Base-by-base conservation (phyloP, 2,329 filamentous ascomycete genomes). In the Microcera coccophila region DNA sequence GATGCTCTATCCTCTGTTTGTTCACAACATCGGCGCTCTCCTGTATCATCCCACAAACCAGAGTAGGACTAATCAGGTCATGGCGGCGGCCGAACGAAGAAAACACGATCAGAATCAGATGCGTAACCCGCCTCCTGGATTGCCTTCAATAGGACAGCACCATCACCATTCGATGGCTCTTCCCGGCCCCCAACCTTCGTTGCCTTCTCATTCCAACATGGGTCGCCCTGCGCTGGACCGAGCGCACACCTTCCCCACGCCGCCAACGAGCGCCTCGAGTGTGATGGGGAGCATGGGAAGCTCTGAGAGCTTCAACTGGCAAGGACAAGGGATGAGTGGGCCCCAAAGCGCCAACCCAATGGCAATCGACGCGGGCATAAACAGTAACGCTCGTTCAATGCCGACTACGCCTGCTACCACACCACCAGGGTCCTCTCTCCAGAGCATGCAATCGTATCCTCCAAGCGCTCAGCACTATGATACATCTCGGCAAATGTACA, bases 1-100 rank as follows among this genome's bases (percentile, higher is more conserved):
- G 68, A 73, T 90, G 36, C 72, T 97, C 41, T 98, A 97, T 66
- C 93, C 93, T 39, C 75, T 98, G 37, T 98, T 98, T 64, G 93
- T 97, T 29, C 90, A 97, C 68, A 95, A 97, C 68, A 97, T 97
- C 62, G 89, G 89, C 47, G 86, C 89, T 44, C 75, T 97, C 52
- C 78, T 97, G 38, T 97, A 96, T 66, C 91, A 97, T 64, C 91
- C 93, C 1, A 85, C 87, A 31, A 96, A 96, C 63, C 85, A 90
- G 62, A 86, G 72, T 52, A 77, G 88, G 54, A 88, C 85, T 36
- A 90, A 84, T 66, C 83, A 88, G 62, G 88, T 94, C 41, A 91
- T 95, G 81, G 86, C 89, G 53, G 89, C 88, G 21, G 84, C 82
- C 5, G 85, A 90, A 60, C 80, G 85, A 53, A 81, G 88, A 60